Conservation (phyloP, 2,329 filamentous ascomycete genomes). For the Trichophyton rubrum region DNA sequence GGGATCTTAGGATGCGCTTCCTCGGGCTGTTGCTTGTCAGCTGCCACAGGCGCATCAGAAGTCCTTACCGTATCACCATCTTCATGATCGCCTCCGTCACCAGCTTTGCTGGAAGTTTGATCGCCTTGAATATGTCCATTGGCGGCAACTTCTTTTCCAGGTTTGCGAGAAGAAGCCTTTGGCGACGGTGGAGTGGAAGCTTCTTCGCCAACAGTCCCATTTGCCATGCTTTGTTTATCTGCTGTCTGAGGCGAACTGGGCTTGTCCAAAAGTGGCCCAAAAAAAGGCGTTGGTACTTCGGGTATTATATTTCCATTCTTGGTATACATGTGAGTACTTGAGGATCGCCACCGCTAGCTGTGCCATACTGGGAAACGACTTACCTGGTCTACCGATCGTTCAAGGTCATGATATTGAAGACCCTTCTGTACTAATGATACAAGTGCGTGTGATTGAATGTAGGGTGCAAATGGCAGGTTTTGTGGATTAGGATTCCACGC, state of each 20-base stretch:
- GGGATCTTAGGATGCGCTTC: slow-evolving; percentile 18
- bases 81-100: slow-evolving; percentile 20
- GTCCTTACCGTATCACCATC: slow-evolving; percentile 19
- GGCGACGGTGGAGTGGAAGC: slow-evolving; percentile 19
- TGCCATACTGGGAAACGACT: slow-evolving; percentile 13
- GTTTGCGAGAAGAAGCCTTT: slow-evolving; percentile 21
- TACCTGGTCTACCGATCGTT: slow-evolving; percentile 39
- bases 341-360: not conserved
- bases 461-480: slow-evolving; percentile 47
- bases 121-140: slow-evolving; percentile 29
- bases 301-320: slow-evolving; percentile 29
- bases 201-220: slow-evolving; percentile 4
- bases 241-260: slow-evolving; percentile 18
- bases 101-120: slow-evolving; percentile 19
- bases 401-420: slow-evolving; percentile 42
- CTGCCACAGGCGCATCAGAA: slow-evolving; percentile 26
- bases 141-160: slow-evolving; percentile 23
- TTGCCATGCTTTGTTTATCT: not conserved
- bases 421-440: slow-evolving; percentile 53
- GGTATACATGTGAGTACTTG: slow-evolving; percentile 8
- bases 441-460: slow-evolving; percentile 47
- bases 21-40: slow-evolving; percentile 29
- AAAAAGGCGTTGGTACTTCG: slow-evolving; percentile 32
- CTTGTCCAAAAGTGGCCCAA: slow-evolving; percentile 33
- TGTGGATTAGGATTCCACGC: slow-evolving; percentile 53